These are phyloP conservation scores for Cadophora sp. DNA, from an alignment of 2,329 filamentous ascomycete species.

Conservation along the genomic window DNA sequence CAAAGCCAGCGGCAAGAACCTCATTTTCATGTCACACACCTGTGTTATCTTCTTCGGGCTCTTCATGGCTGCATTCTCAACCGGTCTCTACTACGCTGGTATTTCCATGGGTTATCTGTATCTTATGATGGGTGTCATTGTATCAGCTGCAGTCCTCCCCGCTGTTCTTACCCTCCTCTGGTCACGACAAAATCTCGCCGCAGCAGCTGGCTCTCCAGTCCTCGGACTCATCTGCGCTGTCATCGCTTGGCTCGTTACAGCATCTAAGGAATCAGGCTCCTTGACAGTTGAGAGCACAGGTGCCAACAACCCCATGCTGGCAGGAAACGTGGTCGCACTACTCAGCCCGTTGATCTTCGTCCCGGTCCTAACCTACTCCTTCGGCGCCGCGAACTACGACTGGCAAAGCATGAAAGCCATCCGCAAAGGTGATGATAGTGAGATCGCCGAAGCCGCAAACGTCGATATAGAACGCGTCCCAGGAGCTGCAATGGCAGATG, in stretches of 20 bases:
- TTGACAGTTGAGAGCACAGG: background rate
- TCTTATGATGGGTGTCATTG: background rate
- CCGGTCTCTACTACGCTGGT: background rate
- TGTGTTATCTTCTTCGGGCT: background rate
- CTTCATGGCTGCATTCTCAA: background rate
- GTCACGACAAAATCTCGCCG: background rate
- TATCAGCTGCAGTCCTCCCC: background rate
- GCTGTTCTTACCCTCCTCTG: background rate
- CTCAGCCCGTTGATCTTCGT: background rate
- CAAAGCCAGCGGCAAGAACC: slow-evolving; percentile 7
- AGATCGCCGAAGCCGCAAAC: background rate
- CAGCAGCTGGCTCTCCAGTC: background rate
- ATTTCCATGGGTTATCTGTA: slow-evolving; percentile 1
- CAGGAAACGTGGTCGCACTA: background rate
- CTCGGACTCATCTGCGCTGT: background rate
- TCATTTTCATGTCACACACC: background rate
- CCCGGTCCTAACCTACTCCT: background rate
- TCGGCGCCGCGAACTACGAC: background rate
- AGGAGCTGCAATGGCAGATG: background rate
- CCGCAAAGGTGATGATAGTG: slow-evolving; percentile 6
- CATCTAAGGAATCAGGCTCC: background rate
- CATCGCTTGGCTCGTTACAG: background rate
- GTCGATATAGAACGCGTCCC: slow-evolving; percentile 2
- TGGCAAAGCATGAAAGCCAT: background rate
- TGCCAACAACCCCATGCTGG: background rate